A percentile compares a stretch with the other conserved stretches of the same genome.
Conservation (phyloP, 441 rosid genomes). For the Mallotus japonicus region DNA sequence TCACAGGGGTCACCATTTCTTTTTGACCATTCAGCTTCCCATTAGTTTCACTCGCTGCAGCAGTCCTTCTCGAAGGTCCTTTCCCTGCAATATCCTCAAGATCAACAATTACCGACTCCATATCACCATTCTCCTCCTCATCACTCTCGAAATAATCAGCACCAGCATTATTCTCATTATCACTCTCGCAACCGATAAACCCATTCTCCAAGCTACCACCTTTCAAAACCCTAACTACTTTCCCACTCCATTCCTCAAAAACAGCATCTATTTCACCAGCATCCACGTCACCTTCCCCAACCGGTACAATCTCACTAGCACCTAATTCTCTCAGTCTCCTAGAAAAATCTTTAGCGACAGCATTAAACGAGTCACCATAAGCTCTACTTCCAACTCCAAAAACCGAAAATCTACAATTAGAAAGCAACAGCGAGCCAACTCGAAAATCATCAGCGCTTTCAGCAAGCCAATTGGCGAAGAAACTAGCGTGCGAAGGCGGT, state of each 20-base stretch:
- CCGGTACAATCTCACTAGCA: conserved; percentile 56
- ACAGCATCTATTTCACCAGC: conserved; percentile 53
- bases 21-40: conserved; percentile 58
- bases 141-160: conserved; percentile 38
- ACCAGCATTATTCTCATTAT: conserved; percentile 35
- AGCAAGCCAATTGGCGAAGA: conserved; percentile 64
- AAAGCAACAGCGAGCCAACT: conserved; percentile 67
- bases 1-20: conserved; percentile 92
- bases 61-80: conserved; percentile 59
- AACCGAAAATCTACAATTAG: conserved; percentile 62
- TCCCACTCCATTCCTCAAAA: conserved; percentile 63
- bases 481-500: conserved; percentile 56
- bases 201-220: conserved; percentile 35
- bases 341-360: conserved; percentile 63
- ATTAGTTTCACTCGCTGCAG: conserved; percentile 41
- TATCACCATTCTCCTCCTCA: conserved; percentile 27
- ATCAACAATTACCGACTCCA: conserved; percentile 55
- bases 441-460: conserved; percentile 91
- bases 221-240: conserved; percentile 51
- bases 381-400: conserved; percentile 79
- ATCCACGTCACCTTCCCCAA: conserved; percentile 71
- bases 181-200: conserved; percentile 34
- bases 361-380: conserved; percentile 68
- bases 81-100: conserved; percentile 95
- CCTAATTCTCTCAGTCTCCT: conserved; percentile 64